phyloP scores from a whole-genome alignment of 2,329 filamentous ascomycete genomes.

The Curvularia sp. region DNA sequence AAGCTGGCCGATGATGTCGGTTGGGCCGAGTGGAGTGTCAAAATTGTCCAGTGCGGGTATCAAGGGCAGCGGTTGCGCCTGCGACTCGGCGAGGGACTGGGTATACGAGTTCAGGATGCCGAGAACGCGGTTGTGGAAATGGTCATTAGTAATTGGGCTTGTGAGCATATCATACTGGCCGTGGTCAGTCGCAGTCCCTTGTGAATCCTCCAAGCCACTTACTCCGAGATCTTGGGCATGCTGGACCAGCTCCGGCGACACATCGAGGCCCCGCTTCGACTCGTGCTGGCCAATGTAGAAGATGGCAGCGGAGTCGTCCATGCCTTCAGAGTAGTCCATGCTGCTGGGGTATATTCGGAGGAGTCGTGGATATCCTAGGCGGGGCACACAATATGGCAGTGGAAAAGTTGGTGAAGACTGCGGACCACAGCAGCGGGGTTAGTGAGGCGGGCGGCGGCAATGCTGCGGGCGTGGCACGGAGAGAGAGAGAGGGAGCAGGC shows the following conservation, averaged over 20 bases:
- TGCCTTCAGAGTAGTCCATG: slow-evolving; percentile 45
- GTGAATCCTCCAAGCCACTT: slow-evolving; percentile 47
- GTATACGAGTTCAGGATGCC: slow-evolving; percentile 66
- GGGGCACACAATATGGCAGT: neutral
- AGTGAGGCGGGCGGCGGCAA: slow-evolving; percentile 7
- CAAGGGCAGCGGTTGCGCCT: slow-evolving; percentile 54
- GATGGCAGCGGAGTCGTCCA: slow-evolving; percentile 53
- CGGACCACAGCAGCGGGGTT: slow-evolving; percentile 24
- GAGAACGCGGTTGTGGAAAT: slow-evolving; percentile 74
- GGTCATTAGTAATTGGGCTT: slow-evolving; percentile 75
- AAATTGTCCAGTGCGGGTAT: slow-evolving; percentile 74
- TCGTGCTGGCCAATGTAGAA: slow-evolving; percentile 81
- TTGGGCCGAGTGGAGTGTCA: slow-evolving; percentile 77
- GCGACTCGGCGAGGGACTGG: slow-evolving; percentile 54
- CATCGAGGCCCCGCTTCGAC: slow-evolving; percentile 65
- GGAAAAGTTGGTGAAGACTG: slow-evolving; percentile 18
- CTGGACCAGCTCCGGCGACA: slow-evolving; percentile 69
- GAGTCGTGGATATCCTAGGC: neutral
- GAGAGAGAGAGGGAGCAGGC: neutral
- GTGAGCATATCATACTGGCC: slow-evolving; percentile 80
- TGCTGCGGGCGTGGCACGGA: slow-evolving; percentile 8
- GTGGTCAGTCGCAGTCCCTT: slow-evolving; percentile 6
- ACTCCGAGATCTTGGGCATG: slow-evolving; percentile 74
- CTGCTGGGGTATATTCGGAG: neutral
- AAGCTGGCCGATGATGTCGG: slow-evolving; percentile 72